Evolutionary conservation across 2,329 filamentous ascomycete species (phyloP), one percentile per base, ranked within the genome.

Genomic region (Ophiostoma quercus): DNA sequence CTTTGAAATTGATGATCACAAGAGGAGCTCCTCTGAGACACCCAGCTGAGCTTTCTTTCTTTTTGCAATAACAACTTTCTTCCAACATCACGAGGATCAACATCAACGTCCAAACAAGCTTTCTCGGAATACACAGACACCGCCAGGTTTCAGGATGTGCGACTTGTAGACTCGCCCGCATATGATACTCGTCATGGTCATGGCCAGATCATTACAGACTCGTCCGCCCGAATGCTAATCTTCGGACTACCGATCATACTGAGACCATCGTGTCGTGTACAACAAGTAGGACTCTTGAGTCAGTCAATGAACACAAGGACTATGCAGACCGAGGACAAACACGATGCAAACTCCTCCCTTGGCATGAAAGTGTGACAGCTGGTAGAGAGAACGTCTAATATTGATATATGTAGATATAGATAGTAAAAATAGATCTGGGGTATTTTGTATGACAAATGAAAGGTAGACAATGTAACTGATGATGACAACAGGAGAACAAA

Each of bases 391-490:
- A 7, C 2, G 43, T 29, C n/a, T 57, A 25, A 16, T 25, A 51
- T 8, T 65, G n/a, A 34, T 62, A 67, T 7, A 66, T 25, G 39
- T 29, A 9, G 6, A 25, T 29, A n/a, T 51, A 32, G 11, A 39
- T 12, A 41, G 37, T 57, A 51, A 32, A 67, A 29, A 37, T 66
- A 67, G 60, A 68, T 60, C 43, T 43, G 62, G 69, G 69, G 69
- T 70, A 70, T 70, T 70, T 25, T 68, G 57, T 32, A 22, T 32
- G 39, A 70, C 66, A 71, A 67, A 68, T 39, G 51, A 62, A 34
- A 43, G 37, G 41, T 16, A 41, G 51, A 29, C n/a, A 37, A 62
- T 22, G 22, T 41, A 37, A 60, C 29, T n/a, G 29, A 63, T 19
- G 19, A 37, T 11, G 25, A 19, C 4, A 57, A 67, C 19, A 25